Evolutionary conservation across 2,329 filamentous ascomycete species (phyloP).

Genomic region (Xylariales sp.): DNA sequence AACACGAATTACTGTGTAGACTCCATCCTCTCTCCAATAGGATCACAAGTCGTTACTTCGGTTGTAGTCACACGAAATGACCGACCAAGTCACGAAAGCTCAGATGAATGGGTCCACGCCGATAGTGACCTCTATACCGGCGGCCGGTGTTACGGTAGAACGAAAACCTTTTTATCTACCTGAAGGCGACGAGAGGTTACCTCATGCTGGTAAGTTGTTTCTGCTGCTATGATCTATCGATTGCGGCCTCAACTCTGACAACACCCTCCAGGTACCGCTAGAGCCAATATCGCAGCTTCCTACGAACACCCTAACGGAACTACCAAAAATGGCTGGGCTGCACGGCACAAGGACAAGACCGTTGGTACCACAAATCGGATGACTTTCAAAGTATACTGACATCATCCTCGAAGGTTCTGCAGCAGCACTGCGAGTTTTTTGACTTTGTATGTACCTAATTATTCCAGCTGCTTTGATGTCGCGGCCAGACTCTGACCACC

Average conservation of each 20-base stretch:
- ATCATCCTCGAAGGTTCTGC: no score
- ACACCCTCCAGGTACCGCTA: slow-evolving; percentile 22
- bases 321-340: slow-evolving; percentile 26
- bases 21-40: no score
- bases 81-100: no score
- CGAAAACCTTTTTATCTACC: slow-evolving; percentile 26
- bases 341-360: slow-evolving; percentile 26
- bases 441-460: slow-evolving; percentile 27
- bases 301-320: slow-evolving; percentile 30
- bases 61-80: no score
- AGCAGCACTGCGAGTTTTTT: slow-evolving; percentile 50
- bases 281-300: slow-evolving; percentile 31
- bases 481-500: not conserved
- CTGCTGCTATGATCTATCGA: not conserved
- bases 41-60: no score
- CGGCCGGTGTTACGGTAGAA: slow-evolving; percentile 21
- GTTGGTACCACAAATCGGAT: no score
- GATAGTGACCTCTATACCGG: slow-evolving; percentile 15
- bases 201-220: slow-evolving; percentile 20
- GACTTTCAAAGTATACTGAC: no score
- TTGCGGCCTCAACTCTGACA: not conserved
- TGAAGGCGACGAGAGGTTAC: slow-evolving; percentile 20
- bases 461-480: not conserved
- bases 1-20: no score
- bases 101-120: slow-evolving; percentile 7